A percentile compares a stretch with the other conserved stretches of the same genome.
Conservation (phyloP, 768 basidiomycete species). For the Phallus indusiatus region DNA sequence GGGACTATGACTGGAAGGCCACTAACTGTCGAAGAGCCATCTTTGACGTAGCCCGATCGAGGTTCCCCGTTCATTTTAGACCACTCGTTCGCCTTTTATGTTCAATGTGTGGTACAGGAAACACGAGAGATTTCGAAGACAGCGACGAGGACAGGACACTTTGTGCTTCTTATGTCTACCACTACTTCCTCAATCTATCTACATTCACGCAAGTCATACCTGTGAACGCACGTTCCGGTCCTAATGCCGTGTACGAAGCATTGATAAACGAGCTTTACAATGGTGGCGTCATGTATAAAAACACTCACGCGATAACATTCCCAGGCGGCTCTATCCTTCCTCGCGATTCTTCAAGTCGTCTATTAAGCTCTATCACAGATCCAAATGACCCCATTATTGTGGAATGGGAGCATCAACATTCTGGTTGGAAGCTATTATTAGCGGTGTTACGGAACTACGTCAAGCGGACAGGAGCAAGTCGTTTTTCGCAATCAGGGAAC, state of each 20-base stretch:
- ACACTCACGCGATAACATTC: constrained; percentile 55
- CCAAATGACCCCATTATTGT: constrained; percentile 61
- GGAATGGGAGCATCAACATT: constrained; percentile 73
- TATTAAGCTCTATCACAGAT: constrained; percentile 43
- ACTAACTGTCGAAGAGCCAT: constrained; percentile 65
- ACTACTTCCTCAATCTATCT: constrained; percentile 63
- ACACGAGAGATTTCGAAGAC: constrained; percentile 36
- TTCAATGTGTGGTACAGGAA: constrained; percentile 68
- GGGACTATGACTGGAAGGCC: constrained; percentile 66
- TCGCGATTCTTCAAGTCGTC: constrained; percentile 52
- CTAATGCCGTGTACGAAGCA: constrained; percentile 66
- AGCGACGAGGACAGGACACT: constrained; percentile 47
- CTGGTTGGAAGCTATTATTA: constrained; percentile 80
- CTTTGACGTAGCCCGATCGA: constrained; percentile 70
- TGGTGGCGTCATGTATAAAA: constrained; percentile 51
- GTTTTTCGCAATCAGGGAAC: constrained; percentile 31
- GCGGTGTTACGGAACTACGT: constrained; percentile 74
- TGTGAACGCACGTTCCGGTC: too few species aligned
- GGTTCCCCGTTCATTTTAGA: constrained; percentile 73
- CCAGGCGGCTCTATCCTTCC: constrained; percentile 72
- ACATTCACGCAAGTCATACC: too few species aligned
- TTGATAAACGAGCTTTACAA: constrained; percentile 42
- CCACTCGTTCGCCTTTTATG: constrained; percentile 65
- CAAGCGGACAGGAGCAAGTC: constrained; percentile 46
- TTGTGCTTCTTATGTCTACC: constrained; percentile 62